Conservation (phyloP, 2,329 filamentous ascomycete genomes). For the Hypoxylon sp. region DNA sequence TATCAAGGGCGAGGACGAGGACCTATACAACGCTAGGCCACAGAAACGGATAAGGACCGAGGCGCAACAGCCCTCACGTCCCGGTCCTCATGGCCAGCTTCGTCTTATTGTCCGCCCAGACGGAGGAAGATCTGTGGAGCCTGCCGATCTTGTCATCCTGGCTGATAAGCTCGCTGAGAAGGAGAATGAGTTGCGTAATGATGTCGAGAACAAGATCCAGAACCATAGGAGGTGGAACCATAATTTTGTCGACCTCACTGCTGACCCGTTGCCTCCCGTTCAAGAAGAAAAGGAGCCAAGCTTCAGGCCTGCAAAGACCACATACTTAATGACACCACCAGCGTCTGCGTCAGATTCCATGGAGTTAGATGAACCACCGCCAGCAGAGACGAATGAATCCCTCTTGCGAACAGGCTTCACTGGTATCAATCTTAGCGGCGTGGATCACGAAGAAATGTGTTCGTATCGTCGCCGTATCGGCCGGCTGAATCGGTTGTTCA, state of each 20-base stretch:
- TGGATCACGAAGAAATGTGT: constrained; percentile 61
- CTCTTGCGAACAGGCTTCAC: constrained; percentile 55
- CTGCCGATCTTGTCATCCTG: constrained; percentile 79
- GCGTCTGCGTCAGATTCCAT: constrained; percentile 66
- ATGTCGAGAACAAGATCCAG: constrained; percentile 87
- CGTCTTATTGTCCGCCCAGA: constrained; percentile 78
- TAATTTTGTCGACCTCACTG: constrained; percentile 88
- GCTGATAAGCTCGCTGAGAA: constrained; percentile 84
- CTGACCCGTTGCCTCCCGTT: constrained; percentile 84
- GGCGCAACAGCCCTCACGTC: constrained; percentile 68
- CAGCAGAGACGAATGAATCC: constrained; percentile 48
- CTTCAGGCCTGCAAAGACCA: constrained; percentile 79
- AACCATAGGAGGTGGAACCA: constrained; percentile 94
- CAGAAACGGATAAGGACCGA: constrained; percentile 74
- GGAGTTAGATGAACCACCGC: constrained; percentile 61
- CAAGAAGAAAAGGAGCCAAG: constrained; percentile 72
- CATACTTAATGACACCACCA: constrained; percentile 76
- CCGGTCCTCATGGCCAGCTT: constrained; percentile 71
- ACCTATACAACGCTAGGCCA: constrained; percentile 90
- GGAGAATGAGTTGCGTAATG: constrained; percentile 81
- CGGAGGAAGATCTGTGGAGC: constrained; percentile 76
- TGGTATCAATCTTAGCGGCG: constrained; percentile 57
- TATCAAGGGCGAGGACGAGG: constrained; percentile 93
- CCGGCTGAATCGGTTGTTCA: constrained; percentile 85
- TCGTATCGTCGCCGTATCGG: constrained; percentile 88